Evolutionary conservation across 805 yeast genomes (phyloP).

Genomic region (Wickerhamiella galacta): DNA sequence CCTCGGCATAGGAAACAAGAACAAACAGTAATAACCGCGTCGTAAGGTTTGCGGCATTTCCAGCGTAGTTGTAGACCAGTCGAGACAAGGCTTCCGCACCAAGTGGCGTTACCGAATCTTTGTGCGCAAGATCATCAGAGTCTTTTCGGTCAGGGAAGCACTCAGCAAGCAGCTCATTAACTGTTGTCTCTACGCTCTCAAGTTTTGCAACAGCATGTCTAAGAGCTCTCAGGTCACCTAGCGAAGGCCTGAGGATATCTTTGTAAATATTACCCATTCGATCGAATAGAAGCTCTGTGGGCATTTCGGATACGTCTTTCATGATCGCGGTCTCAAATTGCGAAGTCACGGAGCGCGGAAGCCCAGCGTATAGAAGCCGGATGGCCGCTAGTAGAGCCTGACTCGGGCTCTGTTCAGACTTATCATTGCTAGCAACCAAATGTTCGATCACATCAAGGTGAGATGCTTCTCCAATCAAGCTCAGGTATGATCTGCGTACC

Average conservation of each 20-base stretch:
- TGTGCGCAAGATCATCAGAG: background rate
- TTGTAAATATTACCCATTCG: conserved; percentile 11
- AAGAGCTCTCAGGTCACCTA: conserved; percentile 7
- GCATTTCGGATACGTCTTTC: background rate
- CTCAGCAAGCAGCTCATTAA: background rate
- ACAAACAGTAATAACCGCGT: conserved; percentile 4
- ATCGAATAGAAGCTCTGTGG: conserved; percentile 10
- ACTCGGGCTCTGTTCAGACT: background rate
- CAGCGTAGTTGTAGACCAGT: conserved; percentile 7
- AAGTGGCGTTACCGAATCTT: conserved; percentile 5
- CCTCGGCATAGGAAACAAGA: conserved; percentile 12
- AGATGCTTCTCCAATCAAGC: background rate
- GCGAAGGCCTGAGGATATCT: conserved; percentile 5
- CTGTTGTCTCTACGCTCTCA: conserved; percentile 5
- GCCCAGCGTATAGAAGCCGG: background rate
- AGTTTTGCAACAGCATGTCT: conserved; percentile 6
- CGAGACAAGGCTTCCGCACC: conserved; percentile 10
- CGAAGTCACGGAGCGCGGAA: background rate
- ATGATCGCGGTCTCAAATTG: conserved; percentile 2
- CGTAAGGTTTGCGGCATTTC: conserved; percentile 5
- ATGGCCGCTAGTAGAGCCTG: background rate
- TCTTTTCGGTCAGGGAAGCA: conserved; percentile 3
- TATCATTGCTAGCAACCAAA: too few species aligned
- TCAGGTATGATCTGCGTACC: conserved; percentile 4
- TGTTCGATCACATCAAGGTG: background rate